Conservation (phyloP, 108 stramenopile species). For the Skeletonema potamos region DNA sequence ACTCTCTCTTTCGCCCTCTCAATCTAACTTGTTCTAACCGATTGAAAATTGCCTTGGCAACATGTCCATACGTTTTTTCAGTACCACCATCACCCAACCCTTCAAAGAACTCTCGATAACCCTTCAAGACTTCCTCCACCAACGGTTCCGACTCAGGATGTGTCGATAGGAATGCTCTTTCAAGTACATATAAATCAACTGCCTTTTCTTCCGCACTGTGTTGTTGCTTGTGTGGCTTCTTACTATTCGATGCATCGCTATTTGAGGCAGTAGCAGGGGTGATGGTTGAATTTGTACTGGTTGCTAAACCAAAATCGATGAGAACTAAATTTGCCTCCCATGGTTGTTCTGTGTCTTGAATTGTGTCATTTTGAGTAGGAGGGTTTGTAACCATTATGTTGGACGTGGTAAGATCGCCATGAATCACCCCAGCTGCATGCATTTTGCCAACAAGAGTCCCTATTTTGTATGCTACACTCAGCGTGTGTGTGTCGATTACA, state of each 20-base stretch:
- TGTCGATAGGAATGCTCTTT: conserved; percentile 92
- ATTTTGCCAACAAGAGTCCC: conserved; percentile 82
- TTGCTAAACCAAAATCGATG: conserved; percentile 95
- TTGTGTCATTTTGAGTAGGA: conserved; percentile 4
- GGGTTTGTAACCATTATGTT: conserved; percentile 82
- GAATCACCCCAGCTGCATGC: conserved; percentile 88
- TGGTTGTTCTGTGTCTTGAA: background rate
- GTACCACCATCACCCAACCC: conserved; percentile 35
- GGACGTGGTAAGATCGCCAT: conserved; percentile 97
- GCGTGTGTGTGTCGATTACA: conserved; percentile 27
- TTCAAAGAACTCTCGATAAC: conserved; percentile 56
- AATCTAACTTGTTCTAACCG: conserved; percentile 83
- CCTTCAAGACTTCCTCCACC: conserved; percentile 61
- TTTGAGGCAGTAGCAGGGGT: background rate
- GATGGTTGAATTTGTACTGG: conserved; percentile 14
- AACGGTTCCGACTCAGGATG: conserved; percentile 81
- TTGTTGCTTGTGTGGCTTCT: conserved; percentile 54
- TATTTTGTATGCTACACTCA: conserved; percentile 52
- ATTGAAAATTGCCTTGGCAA: conserved; percentile 45
- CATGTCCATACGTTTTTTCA: conserved; percentile 6
- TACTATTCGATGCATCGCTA: background rate
- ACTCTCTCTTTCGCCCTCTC: conserved; percentile 91
- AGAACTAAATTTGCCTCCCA: conserved; percentile 53
- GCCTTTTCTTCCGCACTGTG: conserved; percentile 90
- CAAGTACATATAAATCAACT: conserved; percentile 97